Evolutionary conservation across 2,329 filamentous ascomycete species (phyloP), one percentile per base, ranked within the genome.

Genomic region (Acephala macrosclerotiorum): DNA sequence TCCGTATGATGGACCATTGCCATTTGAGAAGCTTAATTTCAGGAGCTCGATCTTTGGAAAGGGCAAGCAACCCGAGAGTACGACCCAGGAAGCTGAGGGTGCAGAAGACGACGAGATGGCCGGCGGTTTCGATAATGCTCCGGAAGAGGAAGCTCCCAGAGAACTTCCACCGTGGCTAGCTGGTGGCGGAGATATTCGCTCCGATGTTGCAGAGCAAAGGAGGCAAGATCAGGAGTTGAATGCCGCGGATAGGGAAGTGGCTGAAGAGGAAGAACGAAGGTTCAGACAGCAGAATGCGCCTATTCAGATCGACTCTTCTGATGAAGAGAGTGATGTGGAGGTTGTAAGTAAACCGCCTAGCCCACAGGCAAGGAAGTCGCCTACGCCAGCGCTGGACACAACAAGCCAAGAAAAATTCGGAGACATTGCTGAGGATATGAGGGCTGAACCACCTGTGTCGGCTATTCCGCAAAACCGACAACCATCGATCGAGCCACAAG

Each of bases 21-120:
- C 96, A 0, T 99, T 99, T 74, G 94, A 97, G 72, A 95, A 93
- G 74, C 83, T 97, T 1, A 88, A 91, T 53, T 89, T 86, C 83
- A 89, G 87, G 60, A 89, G 87, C 2, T 85, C 83, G 1, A 81
- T 89, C 1, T 89, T 88, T 66, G 79, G 78, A 5, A 83, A 81
- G 63, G 69, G 51, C n/a, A 65, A 58, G 0, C 70, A 76, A 11
- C 66, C 71, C 7, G 71, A 64, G 35, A 51, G 57, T 16, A 9
- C 40, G 9, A 66, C 71, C 7, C 61, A 65, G 0, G 70, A 76
- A 7, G 64, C 63, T 45, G 60, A 67, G n/a, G 56, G 67, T 11
- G 47, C 60, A 14, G 51, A 69, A 8, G 66, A 72, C 4, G 75
- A 76, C 25, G 12, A 72, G 59, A 67, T 75, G 4, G 77, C 75